phyloP scores from a whole-genome alignment of 139 green algal genomes.

The Picochlorum sp. region DNA sequence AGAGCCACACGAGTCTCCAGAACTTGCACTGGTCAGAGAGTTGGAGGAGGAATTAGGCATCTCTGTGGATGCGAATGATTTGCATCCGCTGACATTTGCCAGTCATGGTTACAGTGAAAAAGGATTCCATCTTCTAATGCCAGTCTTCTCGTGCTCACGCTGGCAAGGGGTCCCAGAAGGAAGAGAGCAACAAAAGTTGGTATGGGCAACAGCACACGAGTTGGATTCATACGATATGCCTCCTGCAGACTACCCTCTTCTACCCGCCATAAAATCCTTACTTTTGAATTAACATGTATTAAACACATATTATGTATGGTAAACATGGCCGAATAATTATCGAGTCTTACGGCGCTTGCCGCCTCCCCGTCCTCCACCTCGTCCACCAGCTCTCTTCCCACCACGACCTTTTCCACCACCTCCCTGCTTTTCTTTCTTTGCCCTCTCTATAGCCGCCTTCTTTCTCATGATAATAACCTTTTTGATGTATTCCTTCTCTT shows the following conservation, averaged over 20 bases:
- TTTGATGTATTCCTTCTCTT: slow-evolving; percentile 52
- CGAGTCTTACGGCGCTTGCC: slow-evolving; percentile 15
- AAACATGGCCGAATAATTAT: not conserved
- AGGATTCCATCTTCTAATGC: slow-evolving; percentile 33
- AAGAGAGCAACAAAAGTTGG: slow-evolving; percentile 19
- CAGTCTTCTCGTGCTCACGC: slow-evolving; percentile 8
- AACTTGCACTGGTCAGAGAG: slow-evolving; percentile 53
- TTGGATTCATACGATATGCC: slow-evolving; percentile 12
- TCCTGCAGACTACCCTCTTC: slow-evolving; percentile 22
- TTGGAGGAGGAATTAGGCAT: slow-evolving; percentile 61
- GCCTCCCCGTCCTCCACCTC: slow-evolving; percentile 21
- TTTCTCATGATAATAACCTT: slow-evolving; percentile 18
- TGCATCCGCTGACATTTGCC: slow-evolving; percentile 26
- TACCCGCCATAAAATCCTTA: slow-evolving; percentile 18
- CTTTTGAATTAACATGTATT: not conserved
- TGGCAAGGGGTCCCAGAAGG: not conserved
- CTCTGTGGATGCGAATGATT: slow-evolving; percentile 9
- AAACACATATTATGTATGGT: no score
- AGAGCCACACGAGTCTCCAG: slow-evolving; percentile 39
- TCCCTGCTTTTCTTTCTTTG: not conserved
- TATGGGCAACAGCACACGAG: slow-evolving; percentile 12
- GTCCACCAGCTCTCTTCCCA: slow-evolving; percentile 6
- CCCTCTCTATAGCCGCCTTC: not conserved
- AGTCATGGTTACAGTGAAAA: slow-evolving; percentile 18
- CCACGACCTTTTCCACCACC: slow-evolving; percentile 1